A percentile compares a stretch with the other conserved stretches of the same genome.
These are phyloP conservation scores for Annulohypoxylon stygium DNA, from an alignment of 495 filamentous ascomycete genomes.

Conservation along the genomic window DNA sequence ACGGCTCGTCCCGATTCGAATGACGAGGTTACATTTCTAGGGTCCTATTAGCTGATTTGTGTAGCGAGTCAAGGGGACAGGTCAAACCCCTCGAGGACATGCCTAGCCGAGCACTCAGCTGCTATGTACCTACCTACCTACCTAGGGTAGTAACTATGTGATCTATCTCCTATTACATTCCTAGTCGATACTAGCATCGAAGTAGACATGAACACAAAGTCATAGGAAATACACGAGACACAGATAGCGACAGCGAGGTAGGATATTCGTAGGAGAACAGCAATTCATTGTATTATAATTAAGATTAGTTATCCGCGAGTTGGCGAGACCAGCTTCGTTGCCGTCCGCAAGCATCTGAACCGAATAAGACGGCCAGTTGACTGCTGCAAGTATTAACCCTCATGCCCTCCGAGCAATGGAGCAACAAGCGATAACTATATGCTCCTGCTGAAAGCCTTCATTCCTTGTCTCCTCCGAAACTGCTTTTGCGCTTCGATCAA, in stretches of 20 bases:
- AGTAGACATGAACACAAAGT: neutral
- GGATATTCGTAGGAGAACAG: conserved; percentile 25
- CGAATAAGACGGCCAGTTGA: conserved; percentile 25
- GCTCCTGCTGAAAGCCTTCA: conserved; percentile 31
- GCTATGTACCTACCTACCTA: no score
- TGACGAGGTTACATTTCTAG: conserved; percentile 31
- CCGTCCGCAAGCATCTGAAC: conserved; percentile 43
- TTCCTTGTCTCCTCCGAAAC: conserved; percentile 32
- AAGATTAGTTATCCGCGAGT: conserved; percentile 52
- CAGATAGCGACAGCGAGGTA: neutral
- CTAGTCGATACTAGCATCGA: neutral
- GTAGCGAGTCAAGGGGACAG: conserved; percentile 23
- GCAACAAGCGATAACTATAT: conserved; percentile 49
- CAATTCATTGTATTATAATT: conserved; percentile 49
- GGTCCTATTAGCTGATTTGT: conserved; percentile 16
- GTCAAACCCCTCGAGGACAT: conserved; percentile 6
- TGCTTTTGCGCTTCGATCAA: conserved; percentile 24
- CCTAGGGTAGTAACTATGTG: neutral
- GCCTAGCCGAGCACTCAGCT: conserved; percentile 6
- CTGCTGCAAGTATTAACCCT: conserved; percentile 41
- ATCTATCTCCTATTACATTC: neutral
- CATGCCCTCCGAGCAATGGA: conserved; percentile 41
- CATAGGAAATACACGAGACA: neutral
- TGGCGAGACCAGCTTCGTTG: conserved; percentile 35
- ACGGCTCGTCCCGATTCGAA: conserved; percentile 36